Conservation (phyloP, 345 rosid species). For the Microcos paniculata region DNA sequence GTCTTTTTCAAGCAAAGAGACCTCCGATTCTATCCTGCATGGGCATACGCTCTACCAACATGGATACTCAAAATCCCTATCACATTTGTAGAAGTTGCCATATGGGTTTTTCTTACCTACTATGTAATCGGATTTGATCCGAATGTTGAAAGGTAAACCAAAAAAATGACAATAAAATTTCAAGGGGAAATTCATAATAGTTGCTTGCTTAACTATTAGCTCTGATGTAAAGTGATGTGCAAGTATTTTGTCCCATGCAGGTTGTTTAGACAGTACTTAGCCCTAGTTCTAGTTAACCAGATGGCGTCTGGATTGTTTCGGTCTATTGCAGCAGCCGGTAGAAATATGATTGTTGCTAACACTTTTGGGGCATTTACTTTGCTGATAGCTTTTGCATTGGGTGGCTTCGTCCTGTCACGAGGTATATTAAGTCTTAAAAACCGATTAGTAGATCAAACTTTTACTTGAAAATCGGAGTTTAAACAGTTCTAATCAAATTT, state of each 20-base stretch:
- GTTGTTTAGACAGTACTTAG: conserved; percentile 58
- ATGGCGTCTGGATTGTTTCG: conserved; percentile 69
- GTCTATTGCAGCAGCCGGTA: conserved; percentile 49
- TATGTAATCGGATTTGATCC: conserved; percentile 80
- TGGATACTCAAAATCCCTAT: conserved; percentile 84
- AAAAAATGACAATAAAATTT: no score
- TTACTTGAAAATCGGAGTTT: not conserved
- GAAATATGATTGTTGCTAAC: conserved; percentile 60
- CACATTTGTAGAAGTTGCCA: conserved; percentile 58
- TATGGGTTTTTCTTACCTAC: conserved; percentile 64
- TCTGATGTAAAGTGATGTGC: not conserved
- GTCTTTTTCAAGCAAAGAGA: conserved; percentile 87
- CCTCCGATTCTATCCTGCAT: conserved; percentile 68
- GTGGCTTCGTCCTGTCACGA: conserved; percentile 67
- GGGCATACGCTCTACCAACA: conserved; percentile 76
- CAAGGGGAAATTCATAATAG: not conserved
- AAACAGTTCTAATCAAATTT: not conserved
- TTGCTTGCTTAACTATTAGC: not conserved
- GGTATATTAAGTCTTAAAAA: conserved; percentile 20
- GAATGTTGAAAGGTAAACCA: conserved; percentile 56
- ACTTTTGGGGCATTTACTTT: conserved; percentile 62
- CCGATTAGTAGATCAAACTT: not conserved
- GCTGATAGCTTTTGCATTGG: conserved; percentile 48
- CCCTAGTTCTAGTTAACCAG: conserved; percentile 52
- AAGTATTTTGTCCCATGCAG: conserved; percentile 34